Conservation (phyloP, 202 grass and related monocot genomes). For the Schoenoplectus triqueter region DNA sequence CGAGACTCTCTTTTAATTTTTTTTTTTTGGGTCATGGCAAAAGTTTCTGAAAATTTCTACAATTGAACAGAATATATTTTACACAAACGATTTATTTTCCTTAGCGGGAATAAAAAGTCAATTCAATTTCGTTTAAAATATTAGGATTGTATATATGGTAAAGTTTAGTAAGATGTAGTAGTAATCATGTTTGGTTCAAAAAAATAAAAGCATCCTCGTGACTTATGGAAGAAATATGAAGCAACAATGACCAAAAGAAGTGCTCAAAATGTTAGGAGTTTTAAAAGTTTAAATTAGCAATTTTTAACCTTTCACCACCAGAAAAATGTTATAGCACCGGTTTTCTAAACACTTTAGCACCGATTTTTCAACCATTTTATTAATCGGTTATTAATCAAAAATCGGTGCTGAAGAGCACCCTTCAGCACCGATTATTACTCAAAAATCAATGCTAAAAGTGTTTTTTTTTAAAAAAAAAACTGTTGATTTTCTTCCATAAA, state of each 20-base stretch:
- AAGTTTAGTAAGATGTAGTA: neutral
- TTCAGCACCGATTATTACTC: too few relatives aligned
- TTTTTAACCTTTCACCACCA: too few relatives aligned
- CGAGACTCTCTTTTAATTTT: neutral
- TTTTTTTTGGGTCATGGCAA: neutral
- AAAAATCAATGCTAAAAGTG: too few relatives aligned
- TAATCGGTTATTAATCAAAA: too few relatives aligned
- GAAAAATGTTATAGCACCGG: too few relatives aligned
- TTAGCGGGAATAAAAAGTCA: neutral
- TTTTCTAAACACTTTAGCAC: too few relatives aligned
- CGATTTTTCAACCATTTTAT: too few relatives aligned
- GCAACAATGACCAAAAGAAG: neutral
- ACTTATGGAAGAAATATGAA: neutral
- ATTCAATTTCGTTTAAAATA: neutral
- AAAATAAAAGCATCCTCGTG: neutral
- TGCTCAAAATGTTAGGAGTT: neutral
- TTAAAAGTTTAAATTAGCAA: too few relatives aligned
- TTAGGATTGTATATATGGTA: neutral
- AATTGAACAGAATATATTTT: slow-evolving; percentile 12
- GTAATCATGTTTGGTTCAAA: neutral
- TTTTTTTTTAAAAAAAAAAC: too few relatives aligned
- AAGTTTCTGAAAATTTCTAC: neutral
- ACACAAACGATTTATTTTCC: neutral
- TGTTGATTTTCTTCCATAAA: slow-evolving; percentile 69
- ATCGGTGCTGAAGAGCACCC: too few relatives aligned